Base-by-base conservation (phyloP, 371 early-diverging fungal genomes). In the Zychaea mexicana region DNA sequence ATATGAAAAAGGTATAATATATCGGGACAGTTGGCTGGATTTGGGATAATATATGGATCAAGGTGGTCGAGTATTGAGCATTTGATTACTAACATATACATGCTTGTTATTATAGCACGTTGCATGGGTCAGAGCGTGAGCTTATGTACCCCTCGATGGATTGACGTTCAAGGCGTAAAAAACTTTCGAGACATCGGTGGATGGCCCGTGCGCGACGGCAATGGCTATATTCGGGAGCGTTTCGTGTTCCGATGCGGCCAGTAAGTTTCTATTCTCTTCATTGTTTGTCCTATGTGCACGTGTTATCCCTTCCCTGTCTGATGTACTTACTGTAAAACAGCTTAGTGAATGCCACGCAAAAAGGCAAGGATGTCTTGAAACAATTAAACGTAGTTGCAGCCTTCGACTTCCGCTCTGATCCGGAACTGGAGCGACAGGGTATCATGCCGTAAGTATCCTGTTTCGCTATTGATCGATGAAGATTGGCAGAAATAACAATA, bases 131-230 rank as follows among this genome's bases (percentile, higher is more conserved):
- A 76, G 49, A 49, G 56, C 17, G 52, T 64, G 0, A 59, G 76
- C 21, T 22, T 81, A 7, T 45, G 54, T 2, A 60, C 74, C 2
- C 77, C 78, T 30, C 71, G 83, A 9, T 79, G 78, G 77, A 69
- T 84, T 21, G 72, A 83, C 62, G 77, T 88, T 3, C 83, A 85
- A 39, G 88, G 88, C n/a, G 87, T 86, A 2, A 73, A 69, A 28
- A 88, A 88, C 63, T 86, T 88, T 65, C 78, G 88, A 45, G 87
- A 85, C 63, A 73, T 85, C 22, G 88, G 88, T 56, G 87, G 84
- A 1, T 84, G 77, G 74, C 68, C 74, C 4, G n/a, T 76, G 19
- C 69, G 72, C 15, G 71, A 75, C 56, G 77, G 79, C n/a, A 65
- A 46, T 24, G 81, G 76, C n/a, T 79, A 81, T 70, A 71, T 84